These are phyloP conservation scores for Mycosarcoma mackinlayi DNA, from an alignment of 1,284 basidiomycete species.

Conservation along the genomic window DNA sequence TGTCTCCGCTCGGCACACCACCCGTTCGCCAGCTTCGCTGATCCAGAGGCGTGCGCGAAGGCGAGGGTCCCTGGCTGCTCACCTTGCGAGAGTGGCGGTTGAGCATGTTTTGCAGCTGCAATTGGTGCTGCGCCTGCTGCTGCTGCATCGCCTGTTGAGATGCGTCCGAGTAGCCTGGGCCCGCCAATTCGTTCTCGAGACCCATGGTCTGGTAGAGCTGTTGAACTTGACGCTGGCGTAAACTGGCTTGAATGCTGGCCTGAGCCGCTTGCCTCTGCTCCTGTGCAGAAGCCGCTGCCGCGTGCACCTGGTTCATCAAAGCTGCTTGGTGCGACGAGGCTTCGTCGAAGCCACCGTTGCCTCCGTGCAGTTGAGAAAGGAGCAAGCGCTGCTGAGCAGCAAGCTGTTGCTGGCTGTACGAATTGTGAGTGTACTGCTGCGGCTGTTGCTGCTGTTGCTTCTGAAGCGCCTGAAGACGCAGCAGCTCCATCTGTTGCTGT, in stretches of 20 bases:
- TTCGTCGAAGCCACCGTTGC: constrained; percentile 13
- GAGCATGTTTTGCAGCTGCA: constrained; percentile 42
- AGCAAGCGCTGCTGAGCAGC: constrained; percentile 58
- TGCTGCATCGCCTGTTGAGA: constrained; percentile 31
- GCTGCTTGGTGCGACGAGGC: constrained; percentile 32
- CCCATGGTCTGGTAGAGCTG: constrained; percentile 52
- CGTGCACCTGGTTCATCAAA: constrained; percentile 26
- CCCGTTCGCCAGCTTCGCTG: constrained; percentile 49
- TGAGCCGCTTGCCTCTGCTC: constrained; percentile 61
- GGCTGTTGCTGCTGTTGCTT: constrained; percentile 49
- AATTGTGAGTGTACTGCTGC: constrained; percentile 30
- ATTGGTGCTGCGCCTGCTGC: constrained; percentile 41
- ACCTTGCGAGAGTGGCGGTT: constrained; percentile 40
- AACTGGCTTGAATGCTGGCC: constrained; percentile 59
- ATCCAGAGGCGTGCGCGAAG: constrained; percentile 25
- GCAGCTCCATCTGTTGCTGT: constrained; percentile 55
- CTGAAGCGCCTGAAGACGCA: constrained; percentile 55
- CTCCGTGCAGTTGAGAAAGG: constrained; percentile 54
- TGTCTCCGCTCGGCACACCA: constrained; percentile 10
- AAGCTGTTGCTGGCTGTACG: constrained; percentile 43
- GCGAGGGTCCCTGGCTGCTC: constrained; percentile 32
- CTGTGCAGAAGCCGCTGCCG: constrained; percentile 37
- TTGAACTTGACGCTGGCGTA: constrained; percentile 58
- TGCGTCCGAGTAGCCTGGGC: constrained; percentile 9
- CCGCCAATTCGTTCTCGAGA: constrained; percentile 22